Evolutionary conservation across 139 green algal species (phyloP).

Genomic region (Coelastrella sp.): DNA sequence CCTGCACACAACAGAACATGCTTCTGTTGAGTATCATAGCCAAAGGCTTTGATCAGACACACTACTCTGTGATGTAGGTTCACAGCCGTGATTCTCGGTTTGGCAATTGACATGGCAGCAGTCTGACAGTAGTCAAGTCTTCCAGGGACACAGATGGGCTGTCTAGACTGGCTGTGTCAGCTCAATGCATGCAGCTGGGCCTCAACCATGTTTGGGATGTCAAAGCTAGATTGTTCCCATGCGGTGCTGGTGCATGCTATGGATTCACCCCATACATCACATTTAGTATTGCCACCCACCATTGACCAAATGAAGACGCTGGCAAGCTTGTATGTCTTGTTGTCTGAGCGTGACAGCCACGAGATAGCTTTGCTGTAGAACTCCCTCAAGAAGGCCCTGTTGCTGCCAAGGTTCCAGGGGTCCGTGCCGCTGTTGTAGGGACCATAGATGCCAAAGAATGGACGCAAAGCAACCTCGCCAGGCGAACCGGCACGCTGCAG

Average conservation of each 20-base stretch:
- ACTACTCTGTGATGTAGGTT: background rate
- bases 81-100: background rate
- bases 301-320: constrained; percentile 33
- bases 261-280: background rate
- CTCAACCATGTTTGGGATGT: too few species aligned
- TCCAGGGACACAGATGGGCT: too few species aligned
- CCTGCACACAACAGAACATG: background rate
- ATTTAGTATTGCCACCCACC: background rate
- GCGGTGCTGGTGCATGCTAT: background rate
- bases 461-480: constrained; percentile 52
- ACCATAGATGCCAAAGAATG: constrained; percentile 64
- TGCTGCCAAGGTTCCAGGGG: constrained; percentile 18
- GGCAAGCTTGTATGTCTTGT: constrained; percentile 50
- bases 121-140: too few species aligned
- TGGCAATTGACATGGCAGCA: too few species aligned
- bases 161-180: too few species aligned
- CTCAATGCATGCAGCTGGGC: too few species aligned
- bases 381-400: constrained; percentile 28
- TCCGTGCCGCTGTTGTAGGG: constrained; percentile 34
- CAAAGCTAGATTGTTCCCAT: background rate
- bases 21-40: background rate
- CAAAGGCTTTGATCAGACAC: background rate
- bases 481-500: constrained; percentile 35
- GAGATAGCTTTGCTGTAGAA: constrained; percentile 40
- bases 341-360: constrained; percentile 43